Percentiles rank a stretch among this genome's conserved stretches.
Evolutionary conservation across 164 flowering plant genomes (phyloP).

Genomic region (Magnolia sinica): DNA sequence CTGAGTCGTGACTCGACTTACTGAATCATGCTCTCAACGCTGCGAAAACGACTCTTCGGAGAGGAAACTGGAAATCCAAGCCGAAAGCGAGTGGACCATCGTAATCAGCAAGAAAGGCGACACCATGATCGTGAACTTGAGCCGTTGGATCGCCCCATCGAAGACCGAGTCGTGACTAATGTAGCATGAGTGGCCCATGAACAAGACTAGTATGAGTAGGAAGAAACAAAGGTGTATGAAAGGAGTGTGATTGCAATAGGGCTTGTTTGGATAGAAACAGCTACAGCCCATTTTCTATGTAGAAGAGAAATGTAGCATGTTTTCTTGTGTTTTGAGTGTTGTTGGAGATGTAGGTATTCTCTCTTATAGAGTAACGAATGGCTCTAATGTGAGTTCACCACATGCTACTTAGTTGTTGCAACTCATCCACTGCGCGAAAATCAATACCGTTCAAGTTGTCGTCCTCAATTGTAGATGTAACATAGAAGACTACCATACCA

Average conservation of each 20-base stretch:
- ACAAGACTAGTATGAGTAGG: background rate
- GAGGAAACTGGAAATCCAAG: background rate
- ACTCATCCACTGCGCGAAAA: no score
- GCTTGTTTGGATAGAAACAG: background rate
- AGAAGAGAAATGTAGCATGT: background rate
- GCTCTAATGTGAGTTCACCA: background rate
- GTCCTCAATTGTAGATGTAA: no score
- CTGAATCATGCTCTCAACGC: no score
- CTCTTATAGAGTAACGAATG: background rate
- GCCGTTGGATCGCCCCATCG: background rate
- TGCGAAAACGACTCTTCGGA: background rate
- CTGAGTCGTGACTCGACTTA: no score
- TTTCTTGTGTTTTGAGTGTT: background rate
- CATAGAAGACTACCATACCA: no score
- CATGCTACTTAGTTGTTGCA: background rate
- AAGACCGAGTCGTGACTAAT: background rate
- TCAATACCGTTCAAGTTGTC: no score
- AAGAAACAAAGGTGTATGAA: conserved; percentile 1
- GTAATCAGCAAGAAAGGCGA: conserved; percentile 10
- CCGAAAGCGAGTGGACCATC: conserved; percentile 12
- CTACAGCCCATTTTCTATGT: background rate
- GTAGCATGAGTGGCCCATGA: background rate
- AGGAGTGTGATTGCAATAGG: background rate
- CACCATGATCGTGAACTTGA: conserved; percentile 2
- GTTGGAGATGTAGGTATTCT: background rate